A percentile compares a stretch with the other conserved stretches of the same genome.
Conservation (phyloP, 179 eudicot genomes). For the Heliamphora pulchella region DNA sequence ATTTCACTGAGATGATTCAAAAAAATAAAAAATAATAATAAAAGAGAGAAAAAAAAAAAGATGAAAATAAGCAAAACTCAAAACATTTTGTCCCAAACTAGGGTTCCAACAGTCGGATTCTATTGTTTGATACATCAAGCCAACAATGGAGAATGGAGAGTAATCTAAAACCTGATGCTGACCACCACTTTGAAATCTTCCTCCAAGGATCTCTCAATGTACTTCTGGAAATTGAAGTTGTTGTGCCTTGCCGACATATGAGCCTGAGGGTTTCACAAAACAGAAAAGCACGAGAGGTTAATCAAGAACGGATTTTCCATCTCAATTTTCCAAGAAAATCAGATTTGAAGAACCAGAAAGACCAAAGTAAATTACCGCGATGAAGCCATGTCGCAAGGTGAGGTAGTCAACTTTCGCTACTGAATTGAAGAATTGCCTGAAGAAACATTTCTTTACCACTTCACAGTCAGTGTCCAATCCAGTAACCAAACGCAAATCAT, state of each 20-base stretch:
- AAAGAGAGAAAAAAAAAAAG: no score
- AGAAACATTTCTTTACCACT: conserved; percentile 22
- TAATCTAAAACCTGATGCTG: conserved; percentile 15
- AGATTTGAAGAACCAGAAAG: neutral
- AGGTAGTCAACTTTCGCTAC: conserved; percentile 24
- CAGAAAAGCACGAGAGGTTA: neutral
- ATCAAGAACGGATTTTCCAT: neutral
- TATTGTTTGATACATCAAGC: no score
- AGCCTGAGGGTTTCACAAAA: conserved; percentile 11
- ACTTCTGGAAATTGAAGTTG: conserved; percentile 25
- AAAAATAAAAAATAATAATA: no score
- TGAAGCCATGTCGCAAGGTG: conserved; percentile 22
- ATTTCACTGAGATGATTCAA: no score
- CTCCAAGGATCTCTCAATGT: conserved; percentile 21
- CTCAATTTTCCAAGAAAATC: neutral
- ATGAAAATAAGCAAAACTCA: no score
- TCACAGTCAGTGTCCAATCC: conserved; percentile 5
- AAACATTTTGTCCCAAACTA: no score
- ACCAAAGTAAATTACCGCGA: conserved; percentile 15
- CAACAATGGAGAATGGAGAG: neutral
- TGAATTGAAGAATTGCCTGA: conserved; percentile 24
- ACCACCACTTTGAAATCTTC: conserved; percentile 24
- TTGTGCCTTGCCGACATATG: conserved; percentile 14
- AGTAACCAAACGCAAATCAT: neutral
- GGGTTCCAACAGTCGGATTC: no score